These are phyloP conservation scores for Aegilops sharonensis DNA, from an alignment of 176 grass and related monocot species.

Conservation along the genomic window DNA sequence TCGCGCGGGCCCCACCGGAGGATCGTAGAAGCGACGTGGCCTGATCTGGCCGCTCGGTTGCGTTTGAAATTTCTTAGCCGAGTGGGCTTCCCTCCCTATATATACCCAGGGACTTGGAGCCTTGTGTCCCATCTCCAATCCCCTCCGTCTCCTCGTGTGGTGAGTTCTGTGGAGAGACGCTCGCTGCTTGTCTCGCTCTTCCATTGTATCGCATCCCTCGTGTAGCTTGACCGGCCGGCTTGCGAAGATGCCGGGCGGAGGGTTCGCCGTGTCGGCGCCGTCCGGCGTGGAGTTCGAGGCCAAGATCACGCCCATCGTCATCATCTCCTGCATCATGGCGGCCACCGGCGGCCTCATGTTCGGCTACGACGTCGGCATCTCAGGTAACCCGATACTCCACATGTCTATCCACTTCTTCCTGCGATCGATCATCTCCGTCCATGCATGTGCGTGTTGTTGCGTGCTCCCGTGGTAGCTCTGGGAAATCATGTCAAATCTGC, in stretches of 20 bases:
- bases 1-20: not conserved
- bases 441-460: not conserved
- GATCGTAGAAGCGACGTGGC: not conserved
- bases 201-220: not conserved
- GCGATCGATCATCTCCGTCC: not conserved
- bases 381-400: slow-evolving; percentile 37
- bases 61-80: slow-evolving; percentile 34
- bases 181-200: not conserved
- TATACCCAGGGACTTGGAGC: not conserved
- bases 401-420: not conserved
- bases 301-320: slow-evolving; percentile 86
- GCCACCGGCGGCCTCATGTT: slow-evolving; percentile 94
- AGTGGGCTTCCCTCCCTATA: slow-evolving; percentile 21
- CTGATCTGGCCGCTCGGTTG: not conserved
- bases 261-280: slow-evolving; percentile 66
- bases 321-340: slow-evolving; percentile 96
- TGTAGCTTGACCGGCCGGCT: not conserved
- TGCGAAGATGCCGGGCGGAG: slow-evolving; percentile 70
- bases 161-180: not conserved
- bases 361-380: slow-evolving; percentile 89
- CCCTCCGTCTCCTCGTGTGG: not conserved
- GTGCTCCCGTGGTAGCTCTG: not conserved
- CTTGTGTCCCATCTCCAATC: not conserved
- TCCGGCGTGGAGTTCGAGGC: slow-evolving; percentile 71
- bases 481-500: not conserved